phyloP scores from a whole-genome alignment of 768 basidiomycete species.

The Leccinum rimulosum region DNA sequence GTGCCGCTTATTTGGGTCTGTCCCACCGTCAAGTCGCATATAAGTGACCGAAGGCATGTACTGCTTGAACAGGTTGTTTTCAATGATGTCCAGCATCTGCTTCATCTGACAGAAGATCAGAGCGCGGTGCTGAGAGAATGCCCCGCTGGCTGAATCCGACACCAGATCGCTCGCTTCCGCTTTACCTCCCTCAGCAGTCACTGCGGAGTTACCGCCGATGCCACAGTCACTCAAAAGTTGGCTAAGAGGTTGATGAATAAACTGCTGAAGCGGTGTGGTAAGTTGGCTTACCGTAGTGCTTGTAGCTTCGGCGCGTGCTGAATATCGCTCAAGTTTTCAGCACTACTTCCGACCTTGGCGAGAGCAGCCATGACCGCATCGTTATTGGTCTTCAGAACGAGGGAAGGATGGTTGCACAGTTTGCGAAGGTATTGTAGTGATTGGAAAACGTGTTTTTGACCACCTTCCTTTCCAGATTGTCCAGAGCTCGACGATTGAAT shows the following conservation, averaged over 20 bases:
- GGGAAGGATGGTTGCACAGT: conserved; percentile 94
- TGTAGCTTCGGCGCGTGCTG: conserved; percentile 92
- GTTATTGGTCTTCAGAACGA: conserved; percentile 76
- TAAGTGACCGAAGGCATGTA: conserved; percentile 97
- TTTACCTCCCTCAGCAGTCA: conserved; percentile 55
- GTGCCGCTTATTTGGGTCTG: conserved; percentile 91
- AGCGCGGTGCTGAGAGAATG: conserved; percentile 94
- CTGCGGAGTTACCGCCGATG: conserved; percentile 58
- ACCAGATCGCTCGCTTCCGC: conserved; percentile 64
- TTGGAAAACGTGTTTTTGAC: conserved; percentile 92
- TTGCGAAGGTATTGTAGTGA: conserved; percentile 95
- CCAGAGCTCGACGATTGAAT: conserved; percentile 45
- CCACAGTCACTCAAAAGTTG: conserved; percentile 95
- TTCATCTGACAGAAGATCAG: conserved; percentile 99
- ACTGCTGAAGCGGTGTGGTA: background rate
- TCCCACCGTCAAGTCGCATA: conserved; percentile 95
- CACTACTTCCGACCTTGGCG: conserved; percentile 47
- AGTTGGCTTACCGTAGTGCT: conserved; percentile 70
- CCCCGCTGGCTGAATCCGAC: conserved; percentile 42
- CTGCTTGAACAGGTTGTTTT: conserved; percentile 85
- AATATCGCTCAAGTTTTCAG: conserved; percentile 65
- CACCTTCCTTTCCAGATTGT: conserved; percentile 37
- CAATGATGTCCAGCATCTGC: conserved; percentile 98
- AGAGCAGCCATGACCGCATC: conserved; percentile 59
- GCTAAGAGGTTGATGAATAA: conserved; percentile 40